These are phyloP conservation scores for Neurospora sp. DNA, from an alignment of 2,329 filamentous ascomycete genomes.

Conservation along the genomic window DNA sequence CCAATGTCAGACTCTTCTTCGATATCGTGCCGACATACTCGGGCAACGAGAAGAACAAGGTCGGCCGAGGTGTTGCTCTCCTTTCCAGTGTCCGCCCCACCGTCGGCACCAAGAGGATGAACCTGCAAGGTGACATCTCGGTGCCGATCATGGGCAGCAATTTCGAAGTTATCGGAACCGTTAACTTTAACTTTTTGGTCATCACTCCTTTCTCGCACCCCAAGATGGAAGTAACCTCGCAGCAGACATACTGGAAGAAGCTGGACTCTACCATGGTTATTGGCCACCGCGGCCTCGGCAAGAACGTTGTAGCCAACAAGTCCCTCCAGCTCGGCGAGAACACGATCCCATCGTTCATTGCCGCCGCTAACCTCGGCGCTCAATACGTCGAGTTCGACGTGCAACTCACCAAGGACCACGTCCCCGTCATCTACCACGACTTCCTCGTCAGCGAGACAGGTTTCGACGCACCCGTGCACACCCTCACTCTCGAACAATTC, in stretches of 20 bases:
- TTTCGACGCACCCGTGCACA: conserved; percentile 93
- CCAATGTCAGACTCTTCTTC: conserved; percentile 81
- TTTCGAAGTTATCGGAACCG: conserved; percentile 82
- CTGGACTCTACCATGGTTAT: conserved; percentile 77
- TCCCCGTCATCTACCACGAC: conserved; percentile 97
- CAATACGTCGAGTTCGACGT: conserved; percentile 75
- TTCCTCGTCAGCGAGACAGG: conserved; percentile 97
- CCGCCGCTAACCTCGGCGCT: conserved; percentile 83
- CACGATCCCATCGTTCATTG: conserved; percentile 90
- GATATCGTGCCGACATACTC: conserved; percentile 95
- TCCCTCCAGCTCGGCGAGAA: conserved; percentile 95
- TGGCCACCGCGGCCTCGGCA: conserved; percentile 68
- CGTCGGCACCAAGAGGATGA: conserved; percentile 79
- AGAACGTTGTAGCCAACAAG: conserved; percentile 74
- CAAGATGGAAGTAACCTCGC: conserved; percentile 82
- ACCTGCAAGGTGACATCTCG: conserved; percentile 81
- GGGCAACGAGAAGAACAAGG: conserved; percentile 75
- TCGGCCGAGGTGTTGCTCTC: conserved; percentile 81
- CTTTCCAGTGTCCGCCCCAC: conserved; percentile 77
- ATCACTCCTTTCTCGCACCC: conserved; percentile 91
- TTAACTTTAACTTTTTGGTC: conserved; percentile 95
- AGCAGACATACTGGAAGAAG: conserved; percentile 95
- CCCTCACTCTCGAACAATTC: conserved; percentile 89
- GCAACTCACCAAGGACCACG: conserved; percentile 95
- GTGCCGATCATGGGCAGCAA: conserved; percentile 81